These are phyloP conservation scores for Moesziomyces globuligerus DNA, from an alignment of 1,284 basidiomycete species.

Conservation along the genomic window DNA sequence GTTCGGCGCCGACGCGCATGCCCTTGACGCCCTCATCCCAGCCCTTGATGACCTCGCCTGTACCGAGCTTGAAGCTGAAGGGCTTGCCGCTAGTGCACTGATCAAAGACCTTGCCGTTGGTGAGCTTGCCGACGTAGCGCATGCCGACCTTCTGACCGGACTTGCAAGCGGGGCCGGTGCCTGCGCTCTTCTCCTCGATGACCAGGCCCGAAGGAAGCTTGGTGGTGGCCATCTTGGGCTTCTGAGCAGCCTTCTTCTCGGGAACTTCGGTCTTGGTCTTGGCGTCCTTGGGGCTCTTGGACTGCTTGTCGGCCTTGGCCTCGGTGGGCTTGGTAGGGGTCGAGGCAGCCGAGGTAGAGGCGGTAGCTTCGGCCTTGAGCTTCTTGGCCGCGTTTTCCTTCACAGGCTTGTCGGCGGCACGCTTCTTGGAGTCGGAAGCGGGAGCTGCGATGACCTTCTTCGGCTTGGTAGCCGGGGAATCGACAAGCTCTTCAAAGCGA, in stretches of 20 bases:
- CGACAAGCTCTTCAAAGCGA: slow-evolving; percentile 47
- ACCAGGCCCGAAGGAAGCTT: slow-evolving; percentile 79
- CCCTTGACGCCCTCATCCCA: slow-evolving; percentile 93
- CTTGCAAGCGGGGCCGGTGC: slow-evolving; percentile 84
- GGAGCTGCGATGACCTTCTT: slow-evolving; percentile 43
- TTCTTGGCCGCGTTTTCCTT: slow-evolving; percentile 72
- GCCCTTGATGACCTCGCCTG: slow-evolving; percentile 86
- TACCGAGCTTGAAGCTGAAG: slow-evolving; percentile 86
- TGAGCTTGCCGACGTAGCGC: slow-evolving; percentile 89
- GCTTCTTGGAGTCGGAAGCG: slow-evolving; percentile 72
- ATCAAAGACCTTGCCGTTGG: slow-evolving; percentile 87
- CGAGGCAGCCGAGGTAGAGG: slow-evolving; percentile 53
- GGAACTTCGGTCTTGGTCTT: slow-evolving; percentile 44
- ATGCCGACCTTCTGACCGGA: slow-evolving; percentile 83
- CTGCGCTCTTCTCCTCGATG: slow-evolving; percentile 80
- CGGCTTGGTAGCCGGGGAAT: slow-evolving; percentile 23
- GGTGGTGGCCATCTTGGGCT: slow-evolving; percentile 65
- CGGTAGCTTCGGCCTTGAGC: slow-evolving; percentile 71
- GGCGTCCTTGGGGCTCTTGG: slow-evolving; percentile 49
- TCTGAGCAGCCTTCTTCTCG: slow-evolving; percentile 52
- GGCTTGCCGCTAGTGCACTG: slow-evolving; percentile 87
- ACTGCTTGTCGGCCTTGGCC: slow-evolving; percentile 62
- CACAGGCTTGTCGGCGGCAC: slow-evolving; percentile 71
- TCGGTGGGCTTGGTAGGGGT: slow-evolving; percentile 68
- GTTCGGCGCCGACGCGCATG: slow-evolving; percentile 91